Conservation (phyloP, 805 yeast genomes). For the Starmerella riodocensis region DNA sequence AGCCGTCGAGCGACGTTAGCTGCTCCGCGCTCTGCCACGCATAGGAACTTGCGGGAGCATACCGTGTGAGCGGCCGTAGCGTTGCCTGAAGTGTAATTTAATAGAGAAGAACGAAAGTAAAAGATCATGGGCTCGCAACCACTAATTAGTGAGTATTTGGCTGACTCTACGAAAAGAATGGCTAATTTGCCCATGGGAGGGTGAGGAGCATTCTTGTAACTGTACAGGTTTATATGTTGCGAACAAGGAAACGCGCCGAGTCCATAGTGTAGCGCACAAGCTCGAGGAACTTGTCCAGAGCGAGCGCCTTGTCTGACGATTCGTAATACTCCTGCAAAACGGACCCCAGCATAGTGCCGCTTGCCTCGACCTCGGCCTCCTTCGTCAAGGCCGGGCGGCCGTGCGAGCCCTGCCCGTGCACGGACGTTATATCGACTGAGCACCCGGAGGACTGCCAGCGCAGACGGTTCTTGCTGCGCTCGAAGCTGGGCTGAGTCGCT, state of each 20-base stretch:
- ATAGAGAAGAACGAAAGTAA: too few relatives aligned
- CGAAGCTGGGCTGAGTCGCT: slow-evolving; percentile 28
- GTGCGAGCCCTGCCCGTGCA: slow-evolving; percentile 16
- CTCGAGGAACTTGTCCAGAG: slow-evolving; percentile 46
- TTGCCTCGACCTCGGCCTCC: slow-evolving; percentile 43
- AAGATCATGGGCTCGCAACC: too few relatives aligned
- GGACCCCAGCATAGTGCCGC: slow-evolving; percentile 31
- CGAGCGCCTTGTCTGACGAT: slow-evolving; percentile 25
- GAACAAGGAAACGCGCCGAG: slow-evolving; percentile 14
- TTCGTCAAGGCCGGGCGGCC: slow-evolving; percentile 14
- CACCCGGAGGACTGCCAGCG: slow-evolving; percentile 56
- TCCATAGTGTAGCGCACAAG: slow-evolving; percentile 45
- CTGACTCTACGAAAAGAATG: too few relatives aligned
- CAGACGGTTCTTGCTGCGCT: slow-evolving; percentile 55
- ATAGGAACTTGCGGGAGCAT: too few relatives aligned
- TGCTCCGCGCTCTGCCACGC: too few relatives aligned
- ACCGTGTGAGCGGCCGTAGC: too few relatives aligned
- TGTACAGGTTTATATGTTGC: slow-evolving; percentile 7
- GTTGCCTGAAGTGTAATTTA: too few relatives aligned
- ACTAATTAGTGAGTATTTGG: too few relatives aligned
- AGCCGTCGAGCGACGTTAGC: too few relatives aligned
- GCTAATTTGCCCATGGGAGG: too few relatives aligned
- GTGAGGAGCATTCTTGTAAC: neutral
- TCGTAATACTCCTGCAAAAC: slow-evolving; percentile 31
- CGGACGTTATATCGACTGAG: slow-evolving; percentile 27